Evolutionary conservation across 257 asterid species (phyloP).

Genomic region (Penstemon davidsonii): DNA sequence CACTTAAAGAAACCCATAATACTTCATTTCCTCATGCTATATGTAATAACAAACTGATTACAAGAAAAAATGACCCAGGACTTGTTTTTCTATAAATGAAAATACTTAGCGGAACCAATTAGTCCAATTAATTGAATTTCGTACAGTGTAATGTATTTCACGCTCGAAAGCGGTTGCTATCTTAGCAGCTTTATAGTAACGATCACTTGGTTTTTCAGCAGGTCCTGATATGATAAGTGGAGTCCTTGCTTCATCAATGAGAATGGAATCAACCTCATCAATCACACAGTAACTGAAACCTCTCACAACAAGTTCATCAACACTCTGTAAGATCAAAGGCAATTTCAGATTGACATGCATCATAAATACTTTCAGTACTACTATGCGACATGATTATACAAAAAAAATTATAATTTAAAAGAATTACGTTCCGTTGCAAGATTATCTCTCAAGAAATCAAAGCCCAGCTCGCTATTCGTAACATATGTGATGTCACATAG

Average conservation of each 20-base stretch:
- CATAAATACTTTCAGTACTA: constrained; percentile 15
- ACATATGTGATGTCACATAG: constrained; percentile 90
- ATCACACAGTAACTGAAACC: constrained; percentile 87
- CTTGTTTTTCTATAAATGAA: constrained; percentile 4
- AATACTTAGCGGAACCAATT: constrained; percentile 10
- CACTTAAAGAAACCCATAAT: constrained; percentile 16
- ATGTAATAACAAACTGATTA: constrained; percentile 7
- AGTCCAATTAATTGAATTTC: constrained; percentile 33
- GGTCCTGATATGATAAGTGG: constrained; percentile 99
- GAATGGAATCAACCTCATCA: constrained; percentile 98
- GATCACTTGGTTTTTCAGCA: constrained; percentile 95
- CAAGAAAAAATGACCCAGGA: constrained; percentile 14
- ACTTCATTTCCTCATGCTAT: constrained; percentile 6
- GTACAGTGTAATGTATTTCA: constrained; percentile 90
- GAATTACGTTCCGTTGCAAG: constrained; percentile 96
- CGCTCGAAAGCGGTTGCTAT: constrained; percentile 86
- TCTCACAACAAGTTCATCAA: constrained; percentile 93
- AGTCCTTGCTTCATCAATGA: constrained; percentile 98
- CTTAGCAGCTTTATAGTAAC: constrained; percentile 94
- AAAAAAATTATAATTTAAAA: constrained; percentile 33
- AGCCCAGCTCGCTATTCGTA: constrained; percentile 96
- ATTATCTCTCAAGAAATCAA: constrained; percentile 92
- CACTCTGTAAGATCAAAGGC: constrained; percentile 63
- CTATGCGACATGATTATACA: constrained; percentile 19
- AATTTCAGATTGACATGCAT: constrained; percentile 34